Evolutionary conservation across 208 protist genomes (phyloP).

Genomic region (Endotrypanum monterogeii): DNA sequence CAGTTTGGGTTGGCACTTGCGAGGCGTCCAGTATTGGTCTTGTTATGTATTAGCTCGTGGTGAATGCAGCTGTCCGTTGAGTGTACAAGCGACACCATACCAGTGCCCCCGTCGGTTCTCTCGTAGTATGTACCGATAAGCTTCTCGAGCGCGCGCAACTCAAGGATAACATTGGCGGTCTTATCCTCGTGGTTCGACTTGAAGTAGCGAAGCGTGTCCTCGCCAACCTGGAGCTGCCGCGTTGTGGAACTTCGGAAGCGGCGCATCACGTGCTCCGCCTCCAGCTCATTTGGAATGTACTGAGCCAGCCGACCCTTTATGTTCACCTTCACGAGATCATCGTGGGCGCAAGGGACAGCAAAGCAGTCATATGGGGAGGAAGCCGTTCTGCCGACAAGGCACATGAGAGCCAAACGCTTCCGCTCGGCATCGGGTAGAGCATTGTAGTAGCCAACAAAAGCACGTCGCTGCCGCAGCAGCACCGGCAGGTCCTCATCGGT

Average conservation of each 20-base stretch:
- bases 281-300: slow-evolving; percentile 81
- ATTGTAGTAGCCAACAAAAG: slow-evolving; percentile 88
- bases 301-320: slow-evolving; percentile 67
- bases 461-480: slow-evolving; percentile 76
- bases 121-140: slow-evolving; percentile 93
- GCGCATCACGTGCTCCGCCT: slow-evolving; percentile 84
- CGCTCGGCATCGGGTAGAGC: slow-evolving; percentile 65
- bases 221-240: slow-evolving; percentile 87
- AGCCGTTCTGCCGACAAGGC: slow-evolving; percentile 69
- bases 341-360: slow-evolving; percentile 73
- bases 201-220: slow-evolving; percentile 90
- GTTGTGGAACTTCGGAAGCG: slow-evolving; percentile 79
- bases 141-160: slow-evolving; percentile 89
- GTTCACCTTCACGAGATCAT: slow-evolving; percentile 79
- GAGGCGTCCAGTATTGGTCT: slow-evolving; percentile 89
- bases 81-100: slow-evolving; percentile 93
- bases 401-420: slow-evolving; percentile 82
- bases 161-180: slow-evolving; percentile 78
- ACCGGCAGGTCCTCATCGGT: slow-evolving; percentile 73
- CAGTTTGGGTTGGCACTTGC: slow-evolving; percentile 92
- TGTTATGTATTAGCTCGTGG: slow-evolving; percentile 93
- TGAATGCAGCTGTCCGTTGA: slow-evolving; percentile 90
- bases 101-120: slow-evolving; percentile 86
- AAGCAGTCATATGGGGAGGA: slow-evolving; percentile 80
- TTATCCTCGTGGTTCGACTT: slow-evolving; percentile 77